phyloP scores from a whole-genome alignment of 768 basidiomycete genomes.

The Cyclocybe aegerita region DNA sequence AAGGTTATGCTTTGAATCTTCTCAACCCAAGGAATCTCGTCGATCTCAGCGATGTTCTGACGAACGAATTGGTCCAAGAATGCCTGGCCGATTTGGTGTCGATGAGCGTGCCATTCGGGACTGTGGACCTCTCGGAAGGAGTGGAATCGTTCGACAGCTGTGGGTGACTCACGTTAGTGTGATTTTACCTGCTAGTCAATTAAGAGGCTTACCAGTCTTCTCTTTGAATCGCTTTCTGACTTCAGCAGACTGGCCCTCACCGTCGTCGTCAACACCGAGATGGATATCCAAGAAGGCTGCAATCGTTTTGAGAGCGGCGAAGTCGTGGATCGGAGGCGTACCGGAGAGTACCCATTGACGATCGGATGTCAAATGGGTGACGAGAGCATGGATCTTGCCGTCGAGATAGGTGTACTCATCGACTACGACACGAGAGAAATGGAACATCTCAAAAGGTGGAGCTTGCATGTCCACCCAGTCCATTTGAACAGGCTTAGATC shows the following conservation, averaged over 20 bases:
- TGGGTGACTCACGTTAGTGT: constrained; percentile 16
- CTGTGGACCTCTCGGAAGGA: constrained; percentile 95
- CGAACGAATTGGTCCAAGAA: constrained; percentile 84
- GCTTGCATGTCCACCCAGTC: constrained; percentile 81
- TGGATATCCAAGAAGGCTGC: constrained; percentile 88
- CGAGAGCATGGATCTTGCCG: constrained; percentile 74
- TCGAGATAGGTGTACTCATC: constrained; percentile 95
- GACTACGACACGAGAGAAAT: constrained; percentile 84
- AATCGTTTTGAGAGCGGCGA: constrained; percentile 87
- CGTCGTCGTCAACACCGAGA: constrained; percentile 88
- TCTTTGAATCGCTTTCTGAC: constrained; percentile 82
- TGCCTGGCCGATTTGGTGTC: constrained; percentile 76
- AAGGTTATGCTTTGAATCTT: constrained; percentile 66
- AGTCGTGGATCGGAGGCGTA: constrained; percentile 91
- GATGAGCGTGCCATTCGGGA: constrained; percentile 88
- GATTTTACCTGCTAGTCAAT: not conserved
- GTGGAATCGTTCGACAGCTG: constrained; percentile 91
- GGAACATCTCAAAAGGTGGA: constrained; percentile 90
- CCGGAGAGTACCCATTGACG: constrained; percentile 96
- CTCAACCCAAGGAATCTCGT: constrained; percentile 83
- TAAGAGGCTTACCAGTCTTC: constrained; percentile 65
- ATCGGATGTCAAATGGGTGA: constrained; percentile 74
- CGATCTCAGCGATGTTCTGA: constrained; percentile 96
- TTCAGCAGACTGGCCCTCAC: constrained; percentile 71
- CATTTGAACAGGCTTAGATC: constrained; percentile 53